Evolutionary conservation across 2,329 filamentous ascomycete genomes (phyloP), one percentile per base, ranked within the genome.

Genomic region (Ophiosphaerella narmari): DNA sequence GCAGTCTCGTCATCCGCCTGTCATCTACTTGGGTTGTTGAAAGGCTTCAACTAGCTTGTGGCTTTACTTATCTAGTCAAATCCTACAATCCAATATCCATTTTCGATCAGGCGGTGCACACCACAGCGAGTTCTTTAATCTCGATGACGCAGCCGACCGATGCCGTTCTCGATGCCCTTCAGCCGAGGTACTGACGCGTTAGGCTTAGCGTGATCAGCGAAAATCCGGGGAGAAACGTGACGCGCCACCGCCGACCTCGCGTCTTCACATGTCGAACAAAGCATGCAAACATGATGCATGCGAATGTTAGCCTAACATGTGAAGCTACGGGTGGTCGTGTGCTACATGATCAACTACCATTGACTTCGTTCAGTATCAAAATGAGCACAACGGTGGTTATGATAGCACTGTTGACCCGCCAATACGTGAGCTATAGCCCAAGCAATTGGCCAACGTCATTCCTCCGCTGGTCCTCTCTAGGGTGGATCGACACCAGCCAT

Each of bases 371-470:
- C 36, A 46, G 13, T 7, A 21, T 21, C 14, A 21, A 16, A 14
- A 33, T 34, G 16, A 7, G 26, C 18, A 7, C 5, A 34, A 12
- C 26, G 18, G 26, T 18, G 12, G n/a, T 26, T 26, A 18, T 33
- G 11, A 39, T 35, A 38, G 29, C 24, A 26, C 46, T 46, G 38
- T 23, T 34, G 14, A 9, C 33, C 31, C 23, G 14, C 4, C 35
- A 48, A 24, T 34, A 54, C 40, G 18, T 47, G 54, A 48, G 13
- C 41, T 21, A 43, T 24, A 24, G 36, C 26, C 52, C 60, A 67
- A 67, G 61, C 56, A 55, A 70, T 66, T 70, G 63, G 66, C 66
- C 58, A 68, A 69, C 67, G 67, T 71, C 67, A 71, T 70, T 42
- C 57, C 52, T 59, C 59, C 59, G 60, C 53, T 61, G 47, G 56